These are phyloP conservation scores for Tolypocladium guangdongense DNA, from an alignment of 2,329 filamentous ascomycete genomes.

Conservation along the genomic window DNA sequence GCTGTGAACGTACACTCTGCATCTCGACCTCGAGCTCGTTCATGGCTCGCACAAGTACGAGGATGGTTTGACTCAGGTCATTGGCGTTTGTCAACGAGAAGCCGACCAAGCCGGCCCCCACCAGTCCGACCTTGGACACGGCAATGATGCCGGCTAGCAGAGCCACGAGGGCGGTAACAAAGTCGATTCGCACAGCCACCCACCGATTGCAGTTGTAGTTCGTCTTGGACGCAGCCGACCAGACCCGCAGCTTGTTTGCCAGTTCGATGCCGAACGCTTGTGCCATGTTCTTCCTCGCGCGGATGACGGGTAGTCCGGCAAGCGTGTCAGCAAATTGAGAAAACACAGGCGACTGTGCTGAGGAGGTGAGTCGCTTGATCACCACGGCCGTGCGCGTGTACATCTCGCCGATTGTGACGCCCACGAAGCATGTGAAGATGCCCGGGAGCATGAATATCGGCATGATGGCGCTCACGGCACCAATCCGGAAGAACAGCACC, in stretches of 20 bases:
- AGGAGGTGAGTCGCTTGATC: constrained; percentile 33
- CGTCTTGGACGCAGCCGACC: constrained; percentile 35
- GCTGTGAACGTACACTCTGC: constrained; percentile 34
- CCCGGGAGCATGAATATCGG: constrained; percentile 39
- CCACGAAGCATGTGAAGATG: constrained; percentile 31
- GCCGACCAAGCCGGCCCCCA: constrained; percentile 41
- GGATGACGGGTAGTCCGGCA: constrained; percentile 38
- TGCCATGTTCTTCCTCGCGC: constrained; percentile 37
- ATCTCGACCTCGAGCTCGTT: constrained; percentile 48
- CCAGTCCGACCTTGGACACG: constrained; percentile 31
- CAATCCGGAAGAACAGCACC: constrained; percentile 33
- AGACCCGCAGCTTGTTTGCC: constrained; percentile 37
- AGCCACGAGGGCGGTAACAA: constrained; percentile 41
- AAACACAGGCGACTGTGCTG: constrained; percentile 42
- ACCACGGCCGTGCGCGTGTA: constrained; percentile 38
- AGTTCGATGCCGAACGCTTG: constrained; percentile 35
- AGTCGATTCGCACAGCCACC: constrained; percentile 43
- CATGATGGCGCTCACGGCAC: constrained; percentile 38
- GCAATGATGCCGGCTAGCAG: constrained; percentile 42
- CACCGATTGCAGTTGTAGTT: constrained; percentile 47
- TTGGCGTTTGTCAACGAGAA: constrained; percentile 47
- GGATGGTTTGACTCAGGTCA: constrained; percentile 39
- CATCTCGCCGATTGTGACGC: constrained; percentile 35
- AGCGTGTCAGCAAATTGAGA: constrained; percentile 44
- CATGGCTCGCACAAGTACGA: constrained; percentile 39